Conservation (phyloP, 176 grass and related monocot genomes). For the Triticum timopheevii region DNA sequence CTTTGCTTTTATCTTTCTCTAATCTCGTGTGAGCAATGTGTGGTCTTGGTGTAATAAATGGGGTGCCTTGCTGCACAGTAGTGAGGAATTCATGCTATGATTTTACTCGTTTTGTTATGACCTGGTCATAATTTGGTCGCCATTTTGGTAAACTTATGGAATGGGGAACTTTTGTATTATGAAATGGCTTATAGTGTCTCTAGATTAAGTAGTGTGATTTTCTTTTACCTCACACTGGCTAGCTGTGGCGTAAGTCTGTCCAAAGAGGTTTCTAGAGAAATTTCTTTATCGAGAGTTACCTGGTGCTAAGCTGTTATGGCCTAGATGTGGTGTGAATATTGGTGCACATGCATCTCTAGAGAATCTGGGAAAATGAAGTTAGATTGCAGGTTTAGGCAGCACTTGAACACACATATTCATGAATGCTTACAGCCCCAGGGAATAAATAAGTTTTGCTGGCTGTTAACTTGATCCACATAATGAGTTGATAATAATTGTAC, state of each 20-base stretch:
- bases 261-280: background rate
- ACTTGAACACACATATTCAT: background rate
- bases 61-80: constrained; percentile 30
- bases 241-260: background rate
- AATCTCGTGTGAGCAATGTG: constrained; percentile 25
- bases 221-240: background rate
- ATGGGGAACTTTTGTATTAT: background rate
- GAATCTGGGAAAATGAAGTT: background rate
- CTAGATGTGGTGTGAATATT: constrained; percentile 14
- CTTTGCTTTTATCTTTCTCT: constrained; percentile 24
- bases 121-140: background rate
- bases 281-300: background rate
- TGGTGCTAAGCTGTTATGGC: background rate
- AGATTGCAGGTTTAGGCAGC: background rate
- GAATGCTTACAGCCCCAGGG: background rate
- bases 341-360: background rate
- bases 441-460: background rate
- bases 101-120: constrained; percentile 28
- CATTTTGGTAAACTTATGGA: background rate
- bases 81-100: constrained; percentile 33
- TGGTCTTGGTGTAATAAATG: constrained; percentile 41
- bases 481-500: background rate
- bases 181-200: background rate
- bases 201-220: background rate
- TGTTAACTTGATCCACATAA: background rate